phyloP scores from a whole-genome alignment of 2,329 filamentous ascomycete genomes.

The Lachnellula cervina region DNA sequence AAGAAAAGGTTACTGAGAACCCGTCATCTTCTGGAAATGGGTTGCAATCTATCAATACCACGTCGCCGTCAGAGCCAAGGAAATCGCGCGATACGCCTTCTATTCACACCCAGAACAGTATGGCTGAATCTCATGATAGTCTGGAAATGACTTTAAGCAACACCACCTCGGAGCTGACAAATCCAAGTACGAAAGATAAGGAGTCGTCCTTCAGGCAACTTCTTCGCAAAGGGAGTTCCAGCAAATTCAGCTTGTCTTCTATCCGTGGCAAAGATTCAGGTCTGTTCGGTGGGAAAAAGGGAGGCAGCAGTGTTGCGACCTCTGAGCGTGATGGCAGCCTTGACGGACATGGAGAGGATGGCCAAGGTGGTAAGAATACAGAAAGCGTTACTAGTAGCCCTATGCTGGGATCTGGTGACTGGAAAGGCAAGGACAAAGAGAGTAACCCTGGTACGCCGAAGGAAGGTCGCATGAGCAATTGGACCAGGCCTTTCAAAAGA shows the following conservation, averaged over 20 bases:
- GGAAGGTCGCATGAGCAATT: conserved; percentile 28
- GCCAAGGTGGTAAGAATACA: conserved; percentile 45
- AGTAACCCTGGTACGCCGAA: conserved; percentile 23
- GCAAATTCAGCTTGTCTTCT: conserved; percentile 60
- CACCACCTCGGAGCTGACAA: conserved; percentile 49
- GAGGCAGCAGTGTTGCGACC: conserved; percentile 46
- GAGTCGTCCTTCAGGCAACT: conserved; percentile 50
- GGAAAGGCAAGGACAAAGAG: conserved; percentile 37
- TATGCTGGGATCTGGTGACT: conserved; percentile 44
- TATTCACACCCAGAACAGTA: conserved; percentile 52
- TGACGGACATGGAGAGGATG: conserved; percentile 50
- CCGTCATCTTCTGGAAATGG: conserved; percentile 31
- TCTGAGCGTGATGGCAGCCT: conserved; percentile 54
- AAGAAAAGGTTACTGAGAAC: conserved; percentile 35
- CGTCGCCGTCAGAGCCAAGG: conserved; percentile 47
- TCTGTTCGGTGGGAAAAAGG: conserved; percentile 51
- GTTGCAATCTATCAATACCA: neutral
- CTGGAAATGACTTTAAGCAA: conserved; percentile 54
- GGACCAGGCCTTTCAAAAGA: conserved; percentile 29
- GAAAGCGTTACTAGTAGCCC: conserved; percentile 55
- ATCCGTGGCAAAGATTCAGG: conserved; percentile 48
- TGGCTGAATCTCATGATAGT: conserved; percentile 44
- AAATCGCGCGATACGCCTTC: conserved; percentile 54
- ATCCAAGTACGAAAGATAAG: conserved; percentile 43
- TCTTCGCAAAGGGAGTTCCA: conserved; percentile 60